These are phyloP conservation scores for Paramecium biaurelia DNA, from an alignment of 73 alveolate genomes.

Conservation along the genomic window DNA sequence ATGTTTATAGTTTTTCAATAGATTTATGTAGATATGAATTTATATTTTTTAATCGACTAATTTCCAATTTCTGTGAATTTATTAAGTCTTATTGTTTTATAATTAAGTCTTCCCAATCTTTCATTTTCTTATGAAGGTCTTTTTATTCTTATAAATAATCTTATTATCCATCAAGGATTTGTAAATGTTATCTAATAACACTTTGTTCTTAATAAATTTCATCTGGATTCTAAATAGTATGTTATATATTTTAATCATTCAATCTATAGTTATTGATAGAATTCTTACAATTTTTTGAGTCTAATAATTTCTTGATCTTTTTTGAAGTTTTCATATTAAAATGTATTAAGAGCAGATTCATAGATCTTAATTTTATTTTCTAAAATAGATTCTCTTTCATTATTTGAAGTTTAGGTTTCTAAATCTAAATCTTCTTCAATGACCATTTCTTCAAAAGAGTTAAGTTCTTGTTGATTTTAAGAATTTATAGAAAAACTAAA, in stretches of 20 bases:
- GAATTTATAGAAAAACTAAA: neutral
- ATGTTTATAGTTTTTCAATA: conserved; percentile 9
- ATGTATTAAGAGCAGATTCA: neutral
- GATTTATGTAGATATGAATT: neutral
- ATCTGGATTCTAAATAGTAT: neutral
- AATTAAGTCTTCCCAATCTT: neutral
- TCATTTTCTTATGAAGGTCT: neutral
- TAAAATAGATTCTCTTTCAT: neutral
- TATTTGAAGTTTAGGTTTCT: neutral
- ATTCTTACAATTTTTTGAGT: neutral
- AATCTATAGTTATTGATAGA: neutral
- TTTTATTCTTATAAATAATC: neutral
- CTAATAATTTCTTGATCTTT: neutral
- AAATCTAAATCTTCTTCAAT: neutral
- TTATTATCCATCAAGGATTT: neutral
- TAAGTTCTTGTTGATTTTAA: neutral
- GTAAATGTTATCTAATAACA: neutral
- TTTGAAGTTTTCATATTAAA: neutral
- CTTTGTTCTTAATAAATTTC: neutral
- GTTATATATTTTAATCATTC: neutral
- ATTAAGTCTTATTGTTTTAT: neutral
- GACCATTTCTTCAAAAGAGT: neutral
- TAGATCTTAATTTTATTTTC: neutral
- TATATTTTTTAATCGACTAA: neutral
- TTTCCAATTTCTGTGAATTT: neutral